These are phyloP conservation scores for Ascochyta koolunga DNA, from an alignment of 2,329 filamentous ascomycete species.

Conservation along the genomic window DNA sequence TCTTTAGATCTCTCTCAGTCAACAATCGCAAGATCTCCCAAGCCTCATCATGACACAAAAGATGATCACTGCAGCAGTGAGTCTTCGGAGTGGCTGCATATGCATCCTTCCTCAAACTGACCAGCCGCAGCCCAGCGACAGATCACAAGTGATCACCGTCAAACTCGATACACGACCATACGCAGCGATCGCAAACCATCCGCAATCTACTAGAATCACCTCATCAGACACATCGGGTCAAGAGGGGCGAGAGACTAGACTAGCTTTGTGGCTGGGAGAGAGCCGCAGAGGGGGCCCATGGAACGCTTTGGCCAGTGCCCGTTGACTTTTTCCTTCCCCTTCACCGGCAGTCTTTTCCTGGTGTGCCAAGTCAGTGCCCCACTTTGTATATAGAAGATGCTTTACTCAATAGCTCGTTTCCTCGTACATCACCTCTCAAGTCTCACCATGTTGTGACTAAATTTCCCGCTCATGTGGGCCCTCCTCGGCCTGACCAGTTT, in stretches of 20 bases:
- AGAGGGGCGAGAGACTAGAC: background rate
- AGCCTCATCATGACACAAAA: background rate
- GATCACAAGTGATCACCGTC: conserved; percentile 1
- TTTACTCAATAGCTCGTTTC: background rate
- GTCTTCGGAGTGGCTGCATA: background rate
- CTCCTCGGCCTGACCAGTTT: background rate
- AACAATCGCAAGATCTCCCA: too few species aligned
- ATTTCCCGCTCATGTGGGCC: background rate
- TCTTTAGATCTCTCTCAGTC: too few species aligned
- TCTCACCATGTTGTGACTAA: background rate
- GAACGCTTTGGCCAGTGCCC: conserved; percentile 20
- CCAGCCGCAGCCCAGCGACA: background rate
- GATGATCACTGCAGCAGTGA: background rate
- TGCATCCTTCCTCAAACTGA: background rate
- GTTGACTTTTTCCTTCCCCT: background rate
- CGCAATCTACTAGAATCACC: background rate
- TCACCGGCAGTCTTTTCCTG: background rate
- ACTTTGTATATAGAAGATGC: background rate
- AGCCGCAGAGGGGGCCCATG: conserved; percentile 18
- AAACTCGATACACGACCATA: background rate
- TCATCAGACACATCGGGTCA: background rate
- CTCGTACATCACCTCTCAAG: background rate
- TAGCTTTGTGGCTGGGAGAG: conserved; percentile 24
- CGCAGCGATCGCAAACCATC: background rate
- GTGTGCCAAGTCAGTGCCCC: too few species aligned